Evolutionary conservation across 768 basidiomycete genomes (phyloP), one percentile per base, ranked within the genome.

Genomic region (Kondoa malvinella): DNA sequence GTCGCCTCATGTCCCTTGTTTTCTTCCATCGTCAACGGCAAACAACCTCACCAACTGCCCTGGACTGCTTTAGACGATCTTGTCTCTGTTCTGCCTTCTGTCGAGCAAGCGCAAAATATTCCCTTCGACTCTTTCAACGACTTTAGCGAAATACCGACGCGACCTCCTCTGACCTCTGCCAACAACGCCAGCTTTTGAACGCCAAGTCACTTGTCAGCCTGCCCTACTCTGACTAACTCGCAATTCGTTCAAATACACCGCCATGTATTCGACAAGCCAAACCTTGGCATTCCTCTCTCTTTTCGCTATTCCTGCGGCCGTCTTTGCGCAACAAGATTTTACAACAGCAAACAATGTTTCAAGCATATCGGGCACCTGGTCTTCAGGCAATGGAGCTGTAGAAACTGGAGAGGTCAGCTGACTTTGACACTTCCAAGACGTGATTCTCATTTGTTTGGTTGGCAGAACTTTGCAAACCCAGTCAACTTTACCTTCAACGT

Each of bases 401-500:
- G 58, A 26, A 31, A 60, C 58, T 60, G 58, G 58, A 34, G 17
- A 3, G n/a, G 31, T 65, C 30, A 4, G 57, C n/a, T n/a, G n/a
- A n/a, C n/a, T n/a, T n/a, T n/a, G n/a, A n/a, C n/a, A n/a, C n/a
- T n/a, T 34, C 29, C 69, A 62, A 34, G 2, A 60, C 32, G 62
- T 68, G 65, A 57, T 15, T 68, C 72, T 40, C 61, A 25, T 1
- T 29, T 69, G 70, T 40, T 60, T 68, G 65, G n/a, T 65, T 33
- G 68, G 21, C 72, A 96, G 92, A 80, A 81, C 67, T 96, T 92
- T 76, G 89, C 87, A 56, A 84, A 87, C 74, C 92, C 95, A 0
- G 81, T 83, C 58, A 89, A 91, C 73, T 78, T 82, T 78, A 81
- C 86, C 1, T 97, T 99, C 78, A 83, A 67, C 34, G 94, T 92